Base-by-base conservation (phyloP, 106 monocot species). In the Dendrobium catenatum region DNA sequence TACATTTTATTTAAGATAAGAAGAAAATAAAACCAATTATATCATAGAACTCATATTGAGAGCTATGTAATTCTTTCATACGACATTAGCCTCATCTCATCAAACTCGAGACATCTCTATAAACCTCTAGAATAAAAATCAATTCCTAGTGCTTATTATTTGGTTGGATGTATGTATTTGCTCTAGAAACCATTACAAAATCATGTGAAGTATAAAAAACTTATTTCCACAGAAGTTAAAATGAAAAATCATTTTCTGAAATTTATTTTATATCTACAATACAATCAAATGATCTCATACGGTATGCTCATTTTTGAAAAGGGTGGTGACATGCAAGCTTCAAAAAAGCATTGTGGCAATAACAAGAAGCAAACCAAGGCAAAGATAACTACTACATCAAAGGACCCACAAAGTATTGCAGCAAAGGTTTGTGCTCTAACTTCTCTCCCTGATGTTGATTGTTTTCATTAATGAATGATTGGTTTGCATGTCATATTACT, bases 331-430 rank as follows among this genome's bases (percentile, higher is more conserved):
- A 37, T 78, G 80, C 85, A 73, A 73, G 68, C 68, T 68, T 41
- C 87, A 26, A 92, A 92, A 88, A 94, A 88, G 81, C 89, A 89
- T 17, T 89, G 92, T 72, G 74, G 85, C 4, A 84, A 68, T 56
- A 81, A 79, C 54, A 92, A 68, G 81, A 91, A 88, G 82, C 74
- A 75, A 22, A n/a, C 55, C 26, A 97, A 93, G 83, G 82, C 81
- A 61, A 92, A 88, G 81, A 43, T 85, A 49, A 41, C 72, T 79
- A 8, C 64, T 0, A 16, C 80, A 75, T 85, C 88, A 42, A 94
- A 97, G 80, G 96, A 97, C 42, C 92, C 97, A 70, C 97, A 97
- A 55, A 94, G 97, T 81, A 68, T 87, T 43, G 97, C 97, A 85
- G 97, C 97, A 81, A 97, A 93, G 97, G 96, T 95, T 33, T 79